Evolutionary conservation across 1,284 basidiomycete species (phyloP).

Genomic region (Meira miltonrushii): DNA sequence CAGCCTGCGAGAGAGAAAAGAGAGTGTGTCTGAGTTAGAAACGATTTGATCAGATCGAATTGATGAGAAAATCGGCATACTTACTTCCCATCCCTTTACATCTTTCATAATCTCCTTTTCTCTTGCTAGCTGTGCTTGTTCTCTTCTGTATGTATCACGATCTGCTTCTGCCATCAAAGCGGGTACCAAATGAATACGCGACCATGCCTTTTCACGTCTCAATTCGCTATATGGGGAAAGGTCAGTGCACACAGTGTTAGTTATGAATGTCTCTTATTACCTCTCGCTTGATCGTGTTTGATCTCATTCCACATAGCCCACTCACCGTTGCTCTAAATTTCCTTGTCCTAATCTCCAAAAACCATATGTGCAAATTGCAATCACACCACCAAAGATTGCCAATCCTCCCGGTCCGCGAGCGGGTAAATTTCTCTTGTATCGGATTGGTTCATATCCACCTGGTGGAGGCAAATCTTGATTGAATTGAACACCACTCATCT

Average conservation of each 20-base stretch:
- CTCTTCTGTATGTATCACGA: slow-evolving; percentile 77
- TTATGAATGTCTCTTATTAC: neutral
- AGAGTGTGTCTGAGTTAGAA: neutral
- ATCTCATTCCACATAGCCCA: slow-evolving; percentile 16
- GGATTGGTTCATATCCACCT: slow-evolving; percentile 86
- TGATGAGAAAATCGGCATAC: slow-evolving; percentile 12
- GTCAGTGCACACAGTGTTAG: neutral
- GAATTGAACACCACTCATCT: no score
- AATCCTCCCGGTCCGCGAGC: slow-evolving; percentile 82
- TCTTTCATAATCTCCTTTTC: slow-evolving; percentile 95
- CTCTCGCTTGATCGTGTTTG: no score
- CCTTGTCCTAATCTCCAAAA: slow-evolving; percentile 87
- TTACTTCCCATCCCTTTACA: slow-evolving; percentile 70
- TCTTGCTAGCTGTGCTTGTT: slow-evolving; percentile 70
- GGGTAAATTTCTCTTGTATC: slow-evolving; percentile 94
- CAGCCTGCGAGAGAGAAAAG: slow-evolving; percentile 57
- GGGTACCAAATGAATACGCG: slow-evolving; percentile 88
- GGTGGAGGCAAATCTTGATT: slow-evolving; percentile 82
- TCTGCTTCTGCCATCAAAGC: slow-evolving; percentile 81
- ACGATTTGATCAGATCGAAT: neutral
- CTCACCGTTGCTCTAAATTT: slow-evolving; percentile 86
- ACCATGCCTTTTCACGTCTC: slow-evolving; percentile 88
- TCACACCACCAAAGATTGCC: slow-evolving; percentile 76
- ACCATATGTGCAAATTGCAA: slow-evolving; percentile 79
- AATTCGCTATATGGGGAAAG: slow-evolving; percentile 66